These are phyloP conservation scores for Castanea crenata DNA, from an alignment of 306 rosid genomes.

Conservation along the genomic window DNA sequence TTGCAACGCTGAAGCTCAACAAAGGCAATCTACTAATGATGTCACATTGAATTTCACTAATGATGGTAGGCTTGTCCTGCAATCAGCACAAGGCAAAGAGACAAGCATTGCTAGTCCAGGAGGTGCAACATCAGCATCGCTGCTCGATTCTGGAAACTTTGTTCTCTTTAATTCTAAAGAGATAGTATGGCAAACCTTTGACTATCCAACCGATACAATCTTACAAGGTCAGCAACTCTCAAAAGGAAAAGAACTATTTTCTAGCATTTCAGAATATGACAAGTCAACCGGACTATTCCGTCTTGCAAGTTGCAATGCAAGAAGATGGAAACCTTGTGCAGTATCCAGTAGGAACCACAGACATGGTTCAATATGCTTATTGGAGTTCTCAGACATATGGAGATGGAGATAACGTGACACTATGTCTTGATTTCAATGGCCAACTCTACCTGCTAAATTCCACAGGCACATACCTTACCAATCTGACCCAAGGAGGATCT, in stretches of 20 bases:
- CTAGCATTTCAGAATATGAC: constrained; percentile 14
- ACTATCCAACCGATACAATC: constrained; percentile 25
- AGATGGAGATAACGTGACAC: background rate
- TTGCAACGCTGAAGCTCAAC: constrained; percentile 6
- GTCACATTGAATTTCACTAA: constrained; percentile 19
- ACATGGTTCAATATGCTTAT: background rate
- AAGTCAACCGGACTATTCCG: constrained; percentile 20
- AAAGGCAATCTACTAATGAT: constrained; percentile 8
- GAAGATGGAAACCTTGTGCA: constrained; percentile 25
- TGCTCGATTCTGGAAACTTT: constrained; percentile 29
- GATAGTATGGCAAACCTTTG: constrained; percentile 18
- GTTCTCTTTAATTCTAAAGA: constrained; percentile 7
- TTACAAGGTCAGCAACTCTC: constrained; percentile 18
- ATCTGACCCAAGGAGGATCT: constrained; percentile 2
- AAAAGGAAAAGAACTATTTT: background rate
- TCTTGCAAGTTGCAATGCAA: constrained; percentile 27
- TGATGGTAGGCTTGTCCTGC: constrained; percentile 20
- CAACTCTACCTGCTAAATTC: background rate
- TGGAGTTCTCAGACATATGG: background rate
- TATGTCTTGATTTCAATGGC: constrained; percentile 3
- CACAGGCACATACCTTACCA: background rate
- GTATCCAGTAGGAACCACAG: constrained; percentile 16
- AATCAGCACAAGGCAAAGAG: background rate
- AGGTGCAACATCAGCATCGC: constrained; percentile 17
- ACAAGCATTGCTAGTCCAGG: background rate